phyloP scores from a whole-genome alignment of 306 rosid species.

The Begonia loranthoides region DNA sequence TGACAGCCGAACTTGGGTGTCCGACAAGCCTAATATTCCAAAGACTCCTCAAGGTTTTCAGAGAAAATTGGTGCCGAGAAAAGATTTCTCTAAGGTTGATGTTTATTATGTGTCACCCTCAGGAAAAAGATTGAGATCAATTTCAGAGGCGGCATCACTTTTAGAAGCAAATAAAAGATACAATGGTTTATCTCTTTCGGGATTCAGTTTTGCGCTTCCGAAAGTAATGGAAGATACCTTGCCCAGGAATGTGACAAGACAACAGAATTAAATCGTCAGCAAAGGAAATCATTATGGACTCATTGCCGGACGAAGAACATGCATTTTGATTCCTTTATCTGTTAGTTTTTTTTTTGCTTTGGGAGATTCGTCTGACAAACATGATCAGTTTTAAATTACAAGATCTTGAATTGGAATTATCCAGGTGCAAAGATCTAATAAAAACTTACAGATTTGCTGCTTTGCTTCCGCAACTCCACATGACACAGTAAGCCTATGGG shows the following conservation, averaged over 20 bases:
- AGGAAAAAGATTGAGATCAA: conserved; percentile 63
- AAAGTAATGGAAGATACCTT: conserved; percentile 73
- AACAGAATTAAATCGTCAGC: conserved; percentile 10
- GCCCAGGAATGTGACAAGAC: conserved; percentile 31
- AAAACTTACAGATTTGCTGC: too few relatives aligned
- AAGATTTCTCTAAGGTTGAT: conserved; percentile 71
- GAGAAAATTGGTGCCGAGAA: conserved; percentile 60
- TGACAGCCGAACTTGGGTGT: conserved; percentile 68
- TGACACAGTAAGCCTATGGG: too few relatives aligned
- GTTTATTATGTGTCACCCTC: conserved; percentile 52
- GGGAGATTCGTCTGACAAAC: too few relatives aligned
- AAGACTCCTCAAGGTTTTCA: conserved; percentile 67
- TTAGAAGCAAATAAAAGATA: conserved; percentile 38
- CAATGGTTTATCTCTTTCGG: conserved; percentile 22
- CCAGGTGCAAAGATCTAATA: too few relatives aligned
- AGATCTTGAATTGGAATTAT: too few relatives aligned
- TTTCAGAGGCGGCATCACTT: conserved; percentile 41
- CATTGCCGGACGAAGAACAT: too few relatives aligned
- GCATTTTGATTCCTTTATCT: too few relatives aligned
- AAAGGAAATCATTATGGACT: too few relatives aligned
- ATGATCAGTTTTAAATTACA: too few relatives aligned
- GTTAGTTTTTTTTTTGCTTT: too few relatives aligned
- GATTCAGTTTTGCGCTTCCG: conserved; percentile 55
- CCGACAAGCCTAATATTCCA: conserved; percentile 69
- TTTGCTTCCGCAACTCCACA: too few relatives aligned